phyloP scores from a whole-genome alignment of 2,329 filamentous ascomycete genomes.

The Kalmusia sp. region DNA sequence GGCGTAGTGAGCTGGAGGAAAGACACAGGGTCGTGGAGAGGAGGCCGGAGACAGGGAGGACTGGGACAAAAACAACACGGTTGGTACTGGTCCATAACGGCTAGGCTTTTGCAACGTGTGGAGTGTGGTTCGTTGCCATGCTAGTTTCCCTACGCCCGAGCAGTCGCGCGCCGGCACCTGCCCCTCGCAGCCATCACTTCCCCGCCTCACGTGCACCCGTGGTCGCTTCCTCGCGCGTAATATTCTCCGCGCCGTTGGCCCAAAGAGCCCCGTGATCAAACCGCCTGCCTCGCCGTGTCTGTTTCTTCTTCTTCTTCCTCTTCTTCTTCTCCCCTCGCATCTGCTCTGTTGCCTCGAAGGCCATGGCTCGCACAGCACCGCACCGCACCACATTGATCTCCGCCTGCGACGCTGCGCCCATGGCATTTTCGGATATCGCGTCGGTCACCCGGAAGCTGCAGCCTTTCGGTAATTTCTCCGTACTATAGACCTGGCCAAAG shows the following conservation, averaged over 20 bases:
- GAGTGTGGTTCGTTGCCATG: constrained; percentile 8
- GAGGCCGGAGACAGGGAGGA: not conserved
- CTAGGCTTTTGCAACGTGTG: constrained; percentile 2
- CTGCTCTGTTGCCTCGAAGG: too few species aligned
- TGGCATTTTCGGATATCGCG: too few species aligned
- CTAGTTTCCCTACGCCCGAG: constrained; percentile 10
- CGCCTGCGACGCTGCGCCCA: too few species aligned
- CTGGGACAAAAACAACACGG: not conserved
- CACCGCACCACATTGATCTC: too few species aligned
- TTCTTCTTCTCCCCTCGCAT: too few species aligned
- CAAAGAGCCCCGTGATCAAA: too few species aligned
- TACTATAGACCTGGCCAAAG: too few species aligned
- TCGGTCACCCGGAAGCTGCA: too few species aligned
- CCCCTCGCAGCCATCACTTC: not conserved
- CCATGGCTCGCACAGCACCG: too few species aligned
- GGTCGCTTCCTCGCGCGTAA: not conserved
- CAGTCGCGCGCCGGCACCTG: not conserved
- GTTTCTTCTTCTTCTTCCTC: too few species aligned
- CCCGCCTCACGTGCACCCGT: constrained; percentile 6
- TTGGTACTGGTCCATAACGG: constrained; percentile 1
- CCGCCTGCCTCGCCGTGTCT: not conserved
- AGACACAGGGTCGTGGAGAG: not conserved
- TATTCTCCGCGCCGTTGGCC: not conserved
- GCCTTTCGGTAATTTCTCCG: too few species aligned
- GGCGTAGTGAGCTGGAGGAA: not conserved